Evolutionary conservation across 2,329 filamentous ascomycete genomes (phyloP).

Genomic region (Karstenula rhodostoma): DNA sequence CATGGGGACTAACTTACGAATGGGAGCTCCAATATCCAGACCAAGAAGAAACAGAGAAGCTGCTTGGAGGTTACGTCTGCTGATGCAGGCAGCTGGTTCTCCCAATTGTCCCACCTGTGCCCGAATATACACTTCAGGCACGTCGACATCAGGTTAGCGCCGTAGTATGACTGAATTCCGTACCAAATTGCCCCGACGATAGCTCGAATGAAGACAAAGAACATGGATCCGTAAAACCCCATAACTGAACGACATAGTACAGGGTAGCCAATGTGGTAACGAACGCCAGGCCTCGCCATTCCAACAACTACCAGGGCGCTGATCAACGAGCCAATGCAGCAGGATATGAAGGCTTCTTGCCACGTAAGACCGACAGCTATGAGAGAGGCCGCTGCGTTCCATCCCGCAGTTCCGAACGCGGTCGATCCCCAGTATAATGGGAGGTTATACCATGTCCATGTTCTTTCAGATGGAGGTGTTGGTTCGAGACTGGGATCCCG

Average conservation of each 20-base stretch:
- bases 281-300: conserved; percentile 35
- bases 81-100: conserved; percentile 35
- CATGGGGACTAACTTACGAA: conserved; percentile 21
- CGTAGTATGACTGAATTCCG: conserved; percentile 39
- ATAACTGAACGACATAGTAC: conserved; percentile 30
- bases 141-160: conserved; percentile 44
- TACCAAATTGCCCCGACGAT: conserved; percentile 52
- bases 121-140: conserved; percentile 53
- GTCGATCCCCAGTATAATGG: conserved; percentile 33
- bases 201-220: conserved; percentile 51
- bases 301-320: conserved; percentile 31
- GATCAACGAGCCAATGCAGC: conserved; percentile 32
- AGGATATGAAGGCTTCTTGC: conserved; percentile 34
- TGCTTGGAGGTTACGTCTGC: conserved; percentile 45
- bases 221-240: conserved; percentile 49
- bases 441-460: conserved; percentile 39
- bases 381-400: conserved; percentile 13
- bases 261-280: conserved; percentile 29
- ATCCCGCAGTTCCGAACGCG: conserved; percentile 10
- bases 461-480: conserved; percentile 30
- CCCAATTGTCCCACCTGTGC: conserved; percentile 44
- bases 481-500: conserved; percentile 25
- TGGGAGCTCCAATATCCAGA: conserved; percentile 42
- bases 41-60: conserved; percentile 44
- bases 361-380: conserved; percentile 26